Conservation (phyloP, 495 filamentous ascomycete genomes). For the Parachaetomium inaequale region DNA sequence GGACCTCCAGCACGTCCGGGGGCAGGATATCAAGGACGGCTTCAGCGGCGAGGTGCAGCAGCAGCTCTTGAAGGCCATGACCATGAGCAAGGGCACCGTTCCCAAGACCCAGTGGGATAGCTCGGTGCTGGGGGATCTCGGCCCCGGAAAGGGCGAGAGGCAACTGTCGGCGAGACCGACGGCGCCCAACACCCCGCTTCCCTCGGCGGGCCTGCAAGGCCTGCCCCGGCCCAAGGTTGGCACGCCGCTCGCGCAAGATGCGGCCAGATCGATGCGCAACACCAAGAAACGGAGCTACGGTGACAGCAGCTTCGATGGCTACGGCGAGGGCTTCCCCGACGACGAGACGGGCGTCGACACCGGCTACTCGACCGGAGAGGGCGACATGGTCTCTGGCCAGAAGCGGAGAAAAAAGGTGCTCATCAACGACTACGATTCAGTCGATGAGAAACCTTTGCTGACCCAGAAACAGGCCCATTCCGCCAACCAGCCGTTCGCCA, state of each 20-base stretch:
- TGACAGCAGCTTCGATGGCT: conserved; percentile 56
- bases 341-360: conserved; percentile 44
- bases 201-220: conserved; percentile 18
- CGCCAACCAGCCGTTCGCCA: conserved; percentile 27
- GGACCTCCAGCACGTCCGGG: conserved; percentile 46
- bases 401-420: conserved; percentile 58
- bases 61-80: conserved; percentile 43
- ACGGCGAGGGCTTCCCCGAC: conserved; percentile 52
- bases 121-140: conserved; percentile 51
- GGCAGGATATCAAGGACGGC: conserved; percentile 56
- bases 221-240: conserved; percentile 28
- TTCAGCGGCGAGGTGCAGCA: conserved; percentile 32
- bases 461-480: conserved; percentile 29
- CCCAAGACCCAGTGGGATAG: conserved; percentile 48
- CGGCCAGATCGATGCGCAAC: conserved; percentile 39
- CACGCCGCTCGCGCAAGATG: conserved; percentile 27
- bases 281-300: conserved; percentile 52
- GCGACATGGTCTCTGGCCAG: conserved; percentile 42
- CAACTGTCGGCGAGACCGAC: conserved; percentile 40
- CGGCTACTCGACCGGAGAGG: conserved; percentile 53
- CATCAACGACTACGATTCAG: conserved; percentile 27
- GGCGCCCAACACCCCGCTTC: conserved; percentile 43
- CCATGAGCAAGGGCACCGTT: conserved; percentile 47
- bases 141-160: conserved; percentile 34
- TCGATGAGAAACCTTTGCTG: conserved; percentile 28